Evolutionary conservation across 2,329 filamentous ascomycete genomes (phyloP).

Genomic region (Botrytis cinerea): DNA sequence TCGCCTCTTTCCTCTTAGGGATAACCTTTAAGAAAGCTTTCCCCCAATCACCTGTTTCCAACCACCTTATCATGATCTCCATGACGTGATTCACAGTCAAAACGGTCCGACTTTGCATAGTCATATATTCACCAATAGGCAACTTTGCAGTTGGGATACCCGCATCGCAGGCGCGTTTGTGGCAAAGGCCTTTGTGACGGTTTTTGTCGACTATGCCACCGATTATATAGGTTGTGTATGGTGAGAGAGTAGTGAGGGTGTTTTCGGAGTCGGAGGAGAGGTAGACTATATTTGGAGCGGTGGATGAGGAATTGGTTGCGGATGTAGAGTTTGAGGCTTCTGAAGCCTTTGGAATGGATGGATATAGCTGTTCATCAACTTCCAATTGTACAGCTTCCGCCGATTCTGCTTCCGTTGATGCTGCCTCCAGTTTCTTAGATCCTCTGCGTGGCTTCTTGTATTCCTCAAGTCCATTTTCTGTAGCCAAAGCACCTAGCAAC

Average conservation of each 20-base stretch:
- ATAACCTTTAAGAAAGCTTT: conserved; percentile 85
- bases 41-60: conserved; percentile 89
- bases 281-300: conserved; percentile 67
- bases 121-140: conserved; percentile 92
- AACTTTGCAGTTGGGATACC: conserved; percentile 86
- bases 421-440: not conserved
- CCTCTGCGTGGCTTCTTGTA: conserved; percentile 6
- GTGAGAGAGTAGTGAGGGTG: conserved; percentile 78
- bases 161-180: conserved; percentile 72
- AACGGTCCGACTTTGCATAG: conserved; percentile 84
- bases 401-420: not conserved
- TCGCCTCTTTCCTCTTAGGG: conserved; percentile 84
- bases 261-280: conserved; percentile 89
- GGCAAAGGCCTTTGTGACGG: conserved; percentile 91
- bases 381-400: not conserved
- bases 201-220: conserved; percentile 96
- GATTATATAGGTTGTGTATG: conserved; percentile 88
- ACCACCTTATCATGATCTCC: conserved; percentile 93
- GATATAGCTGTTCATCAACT: not conserved
- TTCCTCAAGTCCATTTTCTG: conserved; percentile 20
- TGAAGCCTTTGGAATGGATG: not conserved
- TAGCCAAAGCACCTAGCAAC: conserved; percentile 51
- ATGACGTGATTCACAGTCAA: conserved; percentile 94
- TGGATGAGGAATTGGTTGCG: conserved; percentile 81
- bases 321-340: conserved; percentile 44